Base-by-base conservation (phyloP, 805 yeast species). In the Metschnikowia proteae region DNA sequence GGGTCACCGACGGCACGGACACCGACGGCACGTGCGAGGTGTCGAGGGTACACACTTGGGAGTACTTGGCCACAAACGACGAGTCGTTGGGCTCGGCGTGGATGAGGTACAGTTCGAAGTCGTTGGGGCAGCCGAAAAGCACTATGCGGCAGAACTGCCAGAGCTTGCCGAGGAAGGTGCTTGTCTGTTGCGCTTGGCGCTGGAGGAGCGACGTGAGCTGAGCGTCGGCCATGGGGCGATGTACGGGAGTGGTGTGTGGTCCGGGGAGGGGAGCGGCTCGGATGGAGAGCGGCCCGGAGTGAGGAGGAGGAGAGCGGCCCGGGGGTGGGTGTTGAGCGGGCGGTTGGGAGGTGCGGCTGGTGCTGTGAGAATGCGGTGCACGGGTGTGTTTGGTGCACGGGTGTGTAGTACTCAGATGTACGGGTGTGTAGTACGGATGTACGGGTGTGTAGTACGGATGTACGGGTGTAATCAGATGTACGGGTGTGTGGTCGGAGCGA, bases 71-170 rank as follows among this genome's bases (percentile, higher is more conserved):
- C 23, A 78, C 68, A 22, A 80, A 65, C 3, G 83, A 73, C 54
- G 82, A 76, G 60, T 80, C 84, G 60, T 74, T 80, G 7, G 83
- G 81, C 53, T 79, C 81, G 22, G 68, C 46, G 3, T 59, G 52
- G 17, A 71, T 37, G 1, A 80, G 70, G 44, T 59, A 62, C 47
- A 65, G 56, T 48, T 80, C 84, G 49, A 80, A 75, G 11, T 22
- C 43, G 49, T 71, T 71, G 6, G 41, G 46, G 11, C 53, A 44
- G 3, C 63, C 56, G 10, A 61, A 47, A 9, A 68, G 8, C 3
- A 56, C 60, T 6, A 64, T 53, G 47, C 59, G 63, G 27, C 62
- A 11, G 46, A 63, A 71, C 50, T 66, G 63, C 45, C 52, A 50
- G n/a, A 63, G 35, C 47, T 65, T 69, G 34, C 54, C 51, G 28